Evolutionary conservation across 1,284 basidiomycete genomes (phyloP).

Genomic region (Leccinum subfulvum): DNA sequence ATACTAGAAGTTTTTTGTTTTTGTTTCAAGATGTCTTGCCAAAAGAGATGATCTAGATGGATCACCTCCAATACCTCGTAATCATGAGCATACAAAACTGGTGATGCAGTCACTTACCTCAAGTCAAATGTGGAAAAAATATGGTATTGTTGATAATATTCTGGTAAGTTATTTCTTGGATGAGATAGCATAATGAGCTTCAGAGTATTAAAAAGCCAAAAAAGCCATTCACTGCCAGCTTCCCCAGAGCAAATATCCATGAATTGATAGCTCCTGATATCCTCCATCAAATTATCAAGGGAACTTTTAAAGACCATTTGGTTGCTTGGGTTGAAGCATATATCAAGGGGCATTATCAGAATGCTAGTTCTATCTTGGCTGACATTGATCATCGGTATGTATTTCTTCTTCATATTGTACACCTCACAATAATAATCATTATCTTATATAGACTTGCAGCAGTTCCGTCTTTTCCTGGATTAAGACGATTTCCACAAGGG

Average conservation of each 20-base stretch:
- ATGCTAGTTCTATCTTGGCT: not conserved
- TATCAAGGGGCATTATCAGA: not conserved
- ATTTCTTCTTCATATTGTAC: too few species aligned
- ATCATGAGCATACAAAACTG: not conserved
- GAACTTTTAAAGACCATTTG: not conserved
- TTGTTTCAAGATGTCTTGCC: not conserved
- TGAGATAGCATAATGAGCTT: not conserved
- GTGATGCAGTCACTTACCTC: not conserved
- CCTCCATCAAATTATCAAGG: not conserved
- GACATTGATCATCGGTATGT: not conserved
- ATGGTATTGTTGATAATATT: not conserved
- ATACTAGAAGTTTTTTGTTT: too few species aligned
- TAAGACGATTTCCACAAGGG: not conserved
- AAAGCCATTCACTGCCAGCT: not conserved
- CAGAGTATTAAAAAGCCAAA: not conserved
- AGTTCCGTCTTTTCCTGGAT: not conserved
- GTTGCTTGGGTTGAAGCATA: not conserved
- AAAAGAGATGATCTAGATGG: not conserved
- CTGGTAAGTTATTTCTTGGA: not conserved
- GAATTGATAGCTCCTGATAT: not conserved
- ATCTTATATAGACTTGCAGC: not conserved
- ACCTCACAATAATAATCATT: not conserved
- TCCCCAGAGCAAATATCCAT: not conserved
- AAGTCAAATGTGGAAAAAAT: not conserved
- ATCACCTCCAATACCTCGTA: not conserved